Conservation (phyloP, 2,329 filamentous ascomycete genomes). For the Scolecobasidium constrictum region DNA sequence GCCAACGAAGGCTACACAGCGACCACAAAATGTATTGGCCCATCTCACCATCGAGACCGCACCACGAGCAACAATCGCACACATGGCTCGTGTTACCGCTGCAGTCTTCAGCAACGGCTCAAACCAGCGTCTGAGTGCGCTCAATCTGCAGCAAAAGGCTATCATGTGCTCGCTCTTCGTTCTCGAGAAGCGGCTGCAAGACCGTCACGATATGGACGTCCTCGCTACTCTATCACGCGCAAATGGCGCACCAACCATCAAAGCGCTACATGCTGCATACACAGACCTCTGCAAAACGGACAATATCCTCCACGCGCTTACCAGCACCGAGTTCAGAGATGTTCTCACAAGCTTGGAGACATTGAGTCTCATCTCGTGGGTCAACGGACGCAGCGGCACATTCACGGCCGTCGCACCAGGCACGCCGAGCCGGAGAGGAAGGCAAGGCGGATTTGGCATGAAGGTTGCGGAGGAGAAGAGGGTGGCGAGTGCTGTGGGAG, state of each 20-base stretch:
- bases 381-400: slow-evolving; percentile 49
- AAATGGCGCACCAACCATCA: slow-evolving; percentile 61
- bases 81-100: slow-evolving; percentile 84
- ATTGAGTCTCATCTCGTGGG: slow-evolving; percentile 61
- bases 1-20: slow-evolving; percentile 19
- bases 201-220: slow-evolving; percentile 19
- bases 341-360: slow-evolving; percentile 85
- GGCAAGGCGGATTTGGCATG: slow-evolving; percentile 6
- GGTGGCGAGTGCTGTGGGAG: slow-evolving; percentile 22
- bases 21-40: slow-evolving; percentile 36
- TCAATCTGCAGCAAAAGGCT: slow-evolving; percentile 95
- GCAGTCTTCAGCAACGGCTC: slow-evolving; percentile 85
- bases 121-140: slow-evolving; percentile 67
- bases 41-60: slow-evolving; percentile 65
- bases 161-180: slow-evolving; percentile 81
- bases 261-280: slow-evolving; percentile 76
- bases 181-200: slow-evolving; percentile 62
- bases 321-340: slow-evolving; percentile 86
- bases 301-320: slow-evolving; percentile 80
- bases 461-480: slow-evolving; percentile 14
- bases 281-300: slow-evolving; percentile 72
- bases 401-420: slow-evolving; percentile 12
- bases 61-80: slow-evolving; percentile 77
- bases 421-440: slow-evolving; percentile 8
- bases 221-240: slow-evolving; percentile 21